A percentile compares a stretch with the other conserved stretches of the same genome.
Conservation (phyloP, 2,329 filamentous ascomycete genomes). For the Colletotrichum sansevieriae region DNA sequence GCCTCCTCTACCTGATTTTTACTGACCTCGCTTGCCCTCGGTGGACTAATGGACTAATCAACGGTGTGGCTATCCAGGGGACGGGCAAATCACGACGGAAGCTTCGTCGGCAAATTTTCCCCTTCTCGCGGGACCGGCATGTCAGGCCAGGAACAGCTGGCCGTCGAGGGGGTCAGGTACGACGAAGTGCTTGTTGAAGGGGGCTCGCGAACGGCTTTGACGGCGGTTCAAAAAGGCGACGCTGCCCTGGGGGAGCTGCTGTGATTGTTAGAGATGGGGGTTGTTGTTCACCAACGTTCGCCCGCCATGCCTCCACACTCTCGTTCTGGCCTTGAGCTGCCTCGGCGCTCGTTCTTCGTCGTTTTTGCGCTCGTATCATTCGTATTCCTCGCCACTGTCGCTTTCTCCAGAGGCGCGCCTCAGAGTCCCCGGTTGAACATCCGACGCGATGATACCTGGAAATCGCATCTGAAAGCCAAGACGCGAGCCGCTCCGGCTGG, state of each 20-base stretch:
- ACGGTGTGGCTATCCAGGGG: conserved; percentile 14
- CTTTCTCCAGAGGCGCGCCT: conserved; percentile 19
- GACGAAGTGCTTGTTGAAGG: neutral
- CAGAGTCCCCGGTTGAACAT: conserved; percentile 19
- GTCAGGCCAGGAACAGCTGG: conserved; percentile 21
- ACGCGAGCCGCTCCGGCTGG: conserved; percentile 45
- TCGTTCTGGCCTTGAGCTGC: conserved; percentile 28
- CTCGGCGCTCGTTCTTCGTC: conserved; percentile 35
- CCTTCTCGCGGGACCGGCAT: conserved; percentile 22
- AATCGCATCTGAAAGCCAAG: conserved; percentile 29
- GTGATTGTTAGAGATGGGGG: neutral
- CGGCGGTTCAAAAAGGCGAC: conserved; percentile 15
- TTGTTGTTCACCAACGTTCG: neutral
- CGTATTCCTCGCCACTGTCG: conserved; percentile 33
- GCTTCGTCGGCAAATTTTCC: conserved; percentile 29
- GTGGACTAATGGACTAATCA: neutral
- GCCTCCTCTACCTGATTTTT: conserved; percentile 4
- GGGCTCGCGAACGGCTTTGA: neutral
- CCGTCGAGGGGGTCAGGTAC: conserved; percentile 1
- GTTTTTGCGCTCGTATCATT: conserved; percentile 37
- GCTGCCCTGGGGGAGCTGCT: neutral
- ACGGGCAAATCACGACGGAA: conserved; percentile 25
- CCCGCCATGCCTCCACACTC: conserved; percentile 29
- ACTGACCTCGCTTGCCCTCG: conserved; percentile 25
- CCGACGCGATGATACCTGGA: conserved; percentile 26